These are phyloP conservation scores for Nakazawaea laoshanensis DNA, from an alignment of 805 yeast genomes.

Conservation along the genomic window DNA sequence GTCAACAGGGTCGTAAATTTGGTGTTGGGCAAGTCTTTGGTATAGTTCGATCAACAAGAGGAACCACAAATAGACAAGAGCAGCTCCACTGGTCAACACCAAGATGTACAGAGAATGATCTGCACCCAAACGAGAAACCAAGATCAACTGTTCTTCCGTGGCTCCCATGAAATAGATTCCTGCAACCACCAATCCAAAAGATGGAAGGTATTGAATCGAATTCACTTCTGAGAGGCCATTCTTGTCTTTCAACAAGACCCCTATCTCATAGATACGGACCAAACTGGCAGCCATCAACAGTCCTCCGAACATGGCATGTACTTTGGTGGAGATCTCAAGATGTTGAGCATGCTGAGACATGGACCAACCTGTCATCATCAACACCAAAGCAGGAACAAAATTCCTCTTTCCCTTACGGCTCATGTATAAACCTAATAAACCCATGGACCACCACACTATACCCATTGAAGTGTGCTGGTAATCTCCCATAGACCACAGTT, in stretches of 20 bases:
- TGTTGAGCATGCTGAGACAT: constrained; percentile 87
- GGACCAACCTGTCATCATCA: constrained; percentile 87
- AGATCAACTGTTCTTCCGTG: constrained; percentile 73
- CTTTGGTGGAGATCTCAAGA: constrained; percentile 70
- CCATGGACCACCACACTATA: constrained; percentile 94
- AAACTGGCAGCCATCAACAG: constrained; percentile 75
- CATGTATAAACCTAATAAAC: constrained; percentile 73
- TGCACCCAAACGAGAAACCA: constrained; percentile 67
- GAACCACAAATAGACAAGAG: constrained; percentile 61
- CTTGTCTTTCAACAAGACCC: constrained; percentile 63
- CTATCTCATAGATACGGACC: constrained; percentile 69
- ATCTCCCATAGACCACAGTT: constrained; percentile 87
- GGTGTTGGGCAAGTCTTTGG: constrained; percentile 24
- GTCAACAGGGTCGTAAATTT: not conserved
- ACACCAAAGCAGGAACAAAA: constrained; percentile 72
- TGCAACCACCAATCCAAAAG: constrained; percentile 67
- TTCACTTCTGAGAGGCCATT: constrained; percentile 33
- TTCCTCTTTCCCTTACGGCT: constrained; percentile 62
- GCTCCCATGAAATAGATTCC: constrained; percentile 90
- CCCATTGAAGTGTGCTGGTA: constrained; percentile 97
- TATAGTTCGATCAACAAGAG: constrained; percentile 53
- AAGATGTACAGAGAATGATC: constrained; percentile 81
- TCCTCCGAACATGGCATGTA: constrained; percentile 81
- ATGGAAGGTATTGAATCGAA: constrained; percentile 82
- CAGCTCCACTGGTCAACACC: constrained; percentile 64